Conservation (phyloP, 768 basidiomycete genomes). For the Amanita jacksonii region DNA sequence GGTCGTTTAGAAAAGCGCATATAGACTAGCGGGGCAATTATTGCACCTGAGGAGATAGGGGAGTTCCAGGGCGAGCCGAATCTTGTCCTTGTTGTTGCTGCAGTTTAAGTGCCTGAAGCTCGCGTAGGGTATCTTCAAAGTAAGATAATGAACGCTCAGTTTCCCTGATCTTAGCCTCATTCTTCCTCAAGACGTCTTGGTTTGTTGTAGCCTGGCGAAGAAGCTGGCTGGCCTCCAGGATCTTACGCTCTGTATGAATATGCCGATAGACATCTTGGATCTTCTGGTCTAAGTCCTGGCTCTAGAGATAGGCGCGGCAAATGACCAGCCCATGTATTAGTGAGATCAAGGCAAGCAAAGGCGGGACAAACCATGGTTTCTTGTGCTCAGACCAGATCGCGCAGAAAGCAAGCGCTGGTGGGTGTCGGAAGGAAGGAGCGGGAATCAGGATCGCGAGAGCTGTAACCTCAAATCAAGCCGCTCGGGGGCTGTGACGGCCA, state of each 20-base stretch:
- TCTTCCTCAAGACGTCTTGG: slow-evolving; percentile 73
- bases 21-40: slow-evolving; percentile 8
- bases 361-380: slow-evolving; percentile 18
- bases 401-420: slow-evolving; percentile 18
- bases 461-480: slow-evolving; percentile 6
- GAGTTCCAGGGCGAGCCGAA: slow-evolving; percentile 42
- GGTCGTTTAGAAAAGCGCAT: slow-evolving; percentile 15
- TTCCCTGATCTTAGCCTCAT: slow-evolving; percentile 81
- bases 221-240: slow-evolving; percentile 75
- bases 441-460: background rate
- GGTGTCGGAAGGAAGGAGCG: slow-evolving; percentile 6
- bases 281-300: slow-evolving; percentile 80
- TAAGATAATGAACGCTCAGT: slow-evolving; percentile 77
- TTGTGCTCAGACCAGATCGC: slow-evolving; percentile 12
- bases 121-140: slow-evolving; percentile 78
- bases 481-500: slow-evolving; percentile 14
- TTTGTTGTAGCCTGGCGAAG: slow-evolving; percentile 79
- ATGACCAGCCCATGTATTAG: too few species aligned
- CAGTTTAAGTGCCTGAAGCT: slow-evolving; percentile 68
- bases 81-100: slow-evolving; percentile 49
- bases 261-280: slow-evolving; percentile 85
- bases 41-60: slow-evolving; percentile 33
- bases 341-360: slow-evolving; percentile 3
- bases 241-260: slow-evolving; percentile 89
- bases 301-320: slow-evolving; percentile 23